These are phyloP conservation scores for Candida sphagnicola DNA, from an alignment of 805 yeast genomes.

Conservation along the genomic window DNA sequence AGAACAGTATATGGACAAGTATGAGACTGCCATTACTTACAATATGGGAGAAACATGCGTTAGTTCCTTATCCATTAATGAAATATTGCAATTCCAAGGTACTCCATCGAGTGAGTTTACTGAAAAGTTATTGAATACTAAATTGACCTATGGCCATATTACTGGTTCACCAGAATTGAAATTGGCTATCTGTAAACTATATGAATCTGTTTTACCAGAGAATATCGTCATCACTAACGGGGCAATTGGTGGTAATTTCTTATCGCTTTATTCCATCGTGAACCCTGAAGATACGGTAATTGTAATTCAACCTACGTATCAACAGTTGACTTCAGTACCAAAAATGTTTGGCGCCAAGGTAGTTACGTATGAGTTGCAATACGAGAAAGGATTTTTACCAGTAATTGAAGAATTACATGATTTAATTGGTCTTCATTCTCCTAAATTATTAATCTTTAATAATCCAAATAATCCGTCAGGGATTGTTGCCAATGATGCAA, in stretches of 20 bases:
- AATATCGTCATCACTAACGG: slow-evolving; percentile 50
- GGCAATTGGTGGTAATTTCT: slow-evolving; percentile 53
- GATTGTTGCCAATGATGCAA: slow-evolving; percentile 31
- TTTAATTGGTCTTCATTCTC: slow-evolving; percentile 28
- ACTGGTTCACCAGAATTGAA: slow-evolving; percentile 41
- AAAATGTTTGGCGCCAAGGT: slow-evolving; percentile 41
- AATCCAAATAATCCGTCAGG: slow-evolving; percentile 51
- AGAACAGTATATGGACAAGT: slow-evolving; percentile 52
- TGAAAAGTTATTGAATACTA: slow-evolving; percentile 14
- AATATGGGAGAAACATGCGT: slow-evolving; percentile 55
- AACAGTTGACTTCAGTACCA: slow-evolving; percentile 47
- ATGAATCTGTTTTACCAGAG: slow-evolving; percentile 24
- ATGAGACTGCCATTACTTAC: slow-evolving; percentile 36
- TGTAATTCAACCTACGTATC: slow-evolving; percentile 47
- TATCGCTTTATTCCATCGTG: slow-evolving; percentile 40
- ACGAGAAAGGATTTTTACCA: slow-evolving; percentile 34
- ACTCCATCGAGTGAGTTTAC: slow-evolving; percentile 13
- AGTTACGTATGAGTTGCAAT: slow-evolving; percentile 26
- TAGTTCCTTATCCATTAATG: slow-evolving; percentile 38
- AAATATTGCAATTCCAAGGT: slow-evolving; percentile 24
- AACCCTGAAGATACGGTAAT: slow-evolving; percentile 45
- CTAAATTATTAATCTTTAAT: slow-evolving; percentile 42
- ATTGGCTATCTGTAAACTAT: slow-evolving; percentile 29
- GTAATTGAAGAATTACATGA: slow-evolving; percentile 26
- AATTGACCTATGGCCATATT: slow-evolving; percentile 45